Evolutionary conservation across 306 rosid genomes (phyloP).

Genomic region (Ochetophila trinervis): DNA sequence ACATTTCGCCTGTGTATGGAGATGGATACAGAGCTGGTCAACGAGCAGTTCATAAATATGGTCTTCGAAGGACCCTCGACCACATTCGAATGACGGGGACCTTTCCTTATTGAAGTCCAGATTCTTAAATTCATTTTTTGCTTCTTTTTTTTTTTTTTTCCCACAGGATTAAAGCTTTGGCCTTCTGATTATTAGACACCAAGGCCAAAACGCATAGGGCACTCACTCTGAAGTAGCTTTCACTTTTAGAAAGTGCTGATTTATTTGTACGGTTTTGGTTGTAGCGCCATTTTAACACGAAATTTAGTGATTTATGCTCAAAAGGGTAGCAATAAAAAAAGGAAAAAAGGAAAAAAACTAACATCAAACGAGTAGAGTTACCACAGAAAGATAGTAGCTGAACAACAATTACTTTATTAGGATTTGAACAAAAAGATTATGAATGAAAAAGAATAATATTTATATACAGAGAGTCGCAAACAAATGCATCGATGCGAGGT

Average conservation of each 20-base stretch:
- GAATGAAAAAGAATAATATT: no score
- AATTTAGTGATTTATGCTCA: no score
- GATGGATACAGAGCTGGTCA: conserved; percentile 94
- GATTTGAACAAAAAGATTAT: no score
- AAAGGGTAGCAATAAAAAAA: no score
- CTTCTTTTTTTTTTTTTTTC: conserved; percentile 29
- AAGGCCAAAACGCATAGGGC: conserved; percentile 3
- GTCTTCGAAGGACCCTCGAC: conserved; percentile 75
- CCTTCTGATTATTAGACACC: conserved; percentile 54
- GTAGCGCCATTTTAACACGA: no score
- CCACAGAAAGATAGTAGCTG: no score
- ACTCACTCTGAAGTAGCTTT: not conserved
- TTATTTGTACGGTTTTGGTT: not conserved
- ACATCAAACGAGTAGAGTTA: no score
- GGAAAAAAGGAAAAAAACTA: no score
- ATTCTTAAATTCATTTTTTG: conserved; percentile 16
- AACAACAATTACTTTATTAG: no score
- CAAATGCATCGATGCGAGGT: conserved; percentile 16
- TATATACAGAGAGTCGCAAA: not conserved
- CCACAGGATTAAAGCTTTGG: conserved; percentile 34
- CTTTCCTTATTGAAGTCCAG: conserved; percentile 59
- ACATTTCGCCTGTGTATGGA: conserved; percentile 93
- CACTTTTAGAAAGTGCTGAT: not conserved
- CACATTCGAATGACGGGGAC: conserved; percentile 79
- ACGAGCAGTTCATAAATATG: conserved; percentile 72